A percentile compares a stretch with the other conserved stretches of the same genome.
Conservation (phyloP, 1,139 yeast genomes). For the Waltiozyma sp. region DNA sequence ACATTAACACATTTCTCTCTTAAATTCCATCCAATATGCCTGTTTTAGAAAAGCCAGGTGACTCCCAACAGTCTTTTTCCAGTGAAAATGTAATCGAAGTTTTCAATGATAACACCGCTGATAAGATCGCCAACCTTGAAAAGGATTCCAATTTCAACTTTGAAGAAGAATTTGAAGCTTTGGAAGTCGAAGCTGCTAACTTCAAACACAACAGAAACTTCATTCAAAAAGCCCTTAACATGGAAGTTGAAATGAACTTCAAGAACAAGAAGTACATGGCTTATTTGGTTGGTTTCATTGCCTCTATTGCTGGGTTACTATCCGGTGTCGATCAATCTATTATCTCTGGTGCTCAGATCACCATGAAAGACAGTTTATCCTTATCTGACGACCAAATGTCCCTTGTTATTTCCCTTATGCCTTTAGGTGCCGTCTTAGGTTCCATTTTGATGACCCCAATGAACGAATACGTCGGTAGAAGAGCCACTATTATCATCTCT, state of each 20-base stretch:
- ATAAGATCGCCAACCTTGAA: constrained; percentile 9
- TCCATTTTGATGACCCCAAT: constrained; percentile 37
- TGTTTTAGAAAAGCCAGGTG: constrained; percentile 4
- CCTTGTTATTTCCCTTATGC: constrained; percentile 45
- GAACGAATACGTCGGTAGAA: constrained; percentile 42
- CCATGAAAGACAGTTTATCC: constrained; percentile 30
- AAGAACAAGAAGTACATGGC: constrained; percentile 35
- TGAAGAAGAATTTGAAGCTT: constrained; percentile 15
- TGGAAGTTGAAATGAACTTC: constrained; percentile 23
- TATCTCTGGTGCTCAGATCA: constrained; percentile 46
- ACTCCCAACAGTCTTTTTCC: constrained; percentile 4
- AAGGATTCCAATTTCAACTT: constrained; percentile 11
- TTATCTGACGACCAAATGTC: constrained; percentile 28
- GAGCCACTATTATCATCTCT: constrained; percentile 38
- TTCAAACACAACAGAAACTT: constrained; percentile 14
- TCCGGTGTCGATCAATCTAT: constrained; percentile 49
- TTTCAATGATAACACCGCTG: constrained; percentile 8
- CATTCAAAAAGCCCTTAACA: constrained; percentile 12
- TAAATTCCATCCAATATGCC: constrained; percentile 2
- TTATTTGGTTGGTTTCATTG: constrained; percentile 36
- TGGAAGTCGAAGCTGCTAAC: constrained; percentile 14
- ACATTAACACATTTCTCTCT: too few relatives aligned
- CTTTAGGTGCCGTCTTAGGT: constrained; percentile 48
- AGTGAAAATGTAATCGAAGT: constrained; percentile 1
- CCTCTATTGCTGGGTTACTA: constrained; percentile 48